Evolutionary conservation across 768 basidiomycete species (phyloP).

Genomic region (Trichaptum fuscoviolaceum): DNA sequence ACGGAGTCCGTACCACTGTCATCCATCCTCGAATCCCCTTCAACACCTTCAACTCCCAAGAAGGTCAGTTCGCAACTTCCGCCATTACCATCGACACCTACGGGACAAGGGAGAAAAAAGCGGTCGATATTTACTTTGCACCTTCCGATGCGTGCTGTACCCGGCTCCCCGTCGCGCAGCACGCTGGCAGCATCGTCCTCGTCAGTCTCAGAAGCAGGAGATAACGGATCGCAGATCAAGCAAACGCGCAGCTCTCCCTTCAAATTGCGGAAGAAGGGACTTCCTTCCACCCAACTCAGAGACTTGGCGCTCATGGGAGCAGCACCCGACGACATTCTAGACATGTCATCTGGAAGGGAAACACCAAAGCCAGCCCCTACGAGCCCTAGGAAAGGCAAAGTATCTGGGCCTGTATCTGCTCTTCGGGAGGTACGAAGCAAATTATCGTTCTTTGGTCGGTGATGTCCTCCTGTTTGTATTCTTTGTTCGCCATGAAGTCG

Average conservation of each 20-base stretch:
- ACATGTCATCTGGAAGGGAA: not conserved
- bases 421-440: not conserved
- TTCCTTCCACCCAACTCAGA: not conserved
- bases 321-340: not conserved
- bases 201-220: not conserved
- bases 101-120: not conserved
- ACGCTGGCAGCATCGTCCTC: not conserved
- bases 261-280: not conserved
- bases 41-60: not conserved
- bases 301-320: conserved; percentile 1
- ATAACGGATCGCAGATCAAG: not conserved
- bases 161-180: not conserved
- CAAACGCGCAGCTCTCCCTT: not conserved
- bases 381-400: not conserved
- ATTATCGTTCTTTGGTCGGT: not conserved
- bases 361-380: not conserved
- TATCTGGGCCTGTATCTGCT: not conserved
- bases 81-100: not conserved
- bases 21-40: not conserved
- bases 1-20: not conserved
- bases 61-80: not conserved
- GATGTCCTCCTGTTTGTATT: not conserved
- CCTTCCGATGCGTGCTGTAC: not conserved
- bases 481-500: not conserved
- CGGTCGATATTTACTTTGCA: not conserved